phyloP scores from a whole-genome alignment of 1,284 basidiomycete species.

The Ustilago vetiveriae region DNA sequence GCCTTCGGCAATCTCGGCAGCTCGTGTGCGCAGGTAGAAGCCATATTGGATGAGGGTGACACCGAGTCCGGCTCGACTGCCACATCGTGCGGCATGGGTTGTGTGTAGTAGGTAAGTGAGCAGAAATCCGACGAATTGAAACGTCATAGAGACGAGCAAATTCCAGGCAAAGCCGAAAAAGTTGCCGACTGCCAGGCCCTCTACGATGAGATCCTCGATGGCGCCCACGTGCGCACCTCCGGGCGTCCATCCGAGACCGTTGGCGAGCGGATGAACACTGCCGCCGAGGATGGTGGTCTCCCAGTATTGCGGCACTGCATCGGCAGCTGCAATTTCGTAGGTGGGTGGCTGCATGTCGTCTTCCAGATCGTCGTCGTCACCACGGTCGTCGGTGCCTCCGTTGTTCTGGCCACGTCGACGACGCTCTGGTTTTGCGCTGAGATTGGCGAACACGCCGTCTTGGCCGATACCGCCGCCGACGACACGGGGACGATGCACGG shows the following conservation, averaged over 20 bases:
- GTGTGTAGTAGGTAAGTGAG: conserved; percentile 68
- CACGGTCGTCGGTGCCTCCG: conserved; percentile 68
- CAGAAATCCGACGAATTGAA: conserved; percentile 81
- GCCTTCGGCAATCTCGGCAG: conserved; percentile 66
- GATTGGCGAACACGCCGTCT: conserved; percentile 95
- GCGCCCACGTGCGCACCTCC: conserved; percentile 60
- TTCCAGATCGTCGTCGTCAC: conserved; percentile 74
- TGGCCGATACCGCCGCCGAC: conserved; percentile 82
- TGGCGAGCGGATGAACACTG: conserved; percentile 70
- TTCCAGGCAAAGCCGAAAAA: conserved; percentile 80
- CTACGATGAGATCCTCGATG: conserved; percentile 72
- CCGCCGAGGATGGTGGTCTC: conserved; percentile 84
- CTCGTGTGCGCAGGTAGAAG: conserved; percentile 77
- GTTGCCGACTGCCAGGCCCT: conserved; percentile 72
- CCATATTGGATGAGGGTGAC: conserved; percentile 88
- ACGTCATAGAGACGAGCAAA: conserved; percentile 87
- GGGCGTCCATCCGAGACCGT: conserved; percentile 66
- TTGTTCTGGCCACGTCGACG: conserved; percentile 49
- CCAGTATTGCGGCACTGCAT: conserved; percentile 95
- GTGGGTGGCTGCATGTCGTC: conserved; percentile 73
- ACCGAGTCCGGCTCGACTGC: conserved; percentile 91
- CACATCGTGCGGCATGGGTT: conserved; percentile 93
- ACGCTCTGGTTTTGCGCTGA: conserved; percentile 84
- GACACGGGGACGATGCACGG: conserved; percentile 36
- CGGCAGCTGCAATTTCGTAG: conserved; percentile 86